Base-by-base conservation (phyloP, 345 rosid genomes). In the Conringia planisiliqua region DNA sequence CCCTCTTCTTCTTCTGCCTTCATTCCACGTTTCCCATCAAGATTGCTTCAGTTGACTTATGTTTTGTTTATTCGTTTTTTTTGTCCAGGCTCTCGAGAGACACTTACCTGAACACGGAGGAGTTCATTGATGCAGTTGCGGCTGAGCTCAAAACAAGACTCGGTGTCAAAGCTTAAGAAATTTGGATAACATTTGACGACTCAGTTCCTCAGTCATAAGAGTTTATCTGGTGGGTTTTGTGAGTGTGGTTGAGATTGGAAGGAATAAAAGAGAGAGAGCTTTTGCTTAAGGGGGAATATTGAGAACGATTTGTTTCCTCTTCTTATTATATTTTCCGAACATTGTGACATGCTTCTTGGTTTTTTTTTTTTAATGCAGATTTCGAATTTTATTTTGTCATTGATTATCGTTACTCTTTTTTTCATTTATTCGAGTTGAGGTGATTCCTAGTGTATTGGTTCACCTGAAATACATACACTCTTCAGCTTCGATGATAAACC, bases 111-210 rank as follows among this genome's bases (percentile, higher is more conserved):
- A 95, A 89, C 80, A 95, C 99, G 0, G 98, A 92, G 72, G 94
- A 92, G 84, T 95, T 95, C 88, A 90, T 95, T 64, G 99, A 92
- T 81, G 97, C 97, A 32, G 99, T 95, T 68, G 97, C 94, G 0
- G 84, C 55, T 6, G 94, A 88, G 63, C 91, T 95, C 68, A 86
- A 67, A 81, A 76, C 88, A 76, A 83, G 78, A 68, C 96, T 89
- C 22, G 77, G 81, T 29, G 57, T 63, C 64, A 27, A 82, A 80
- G 86, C 89, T 56, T 80, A 66, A 67, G 16, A 40, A 42, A 62
- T 27, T 7, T 3, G 52, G 65, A 56, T 33, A 13, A 46, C 47
- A 51, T 13, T 60, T 0, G 39, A 58, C 13, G 60, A 9, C 16
- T 66, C 5, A 38, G 24, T 40, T 58, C 61, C 40, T 46, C 27